Conservation (phyloP, 2,329 filamentous ascomycete species). For the Phialophora chinensis region DNA sequence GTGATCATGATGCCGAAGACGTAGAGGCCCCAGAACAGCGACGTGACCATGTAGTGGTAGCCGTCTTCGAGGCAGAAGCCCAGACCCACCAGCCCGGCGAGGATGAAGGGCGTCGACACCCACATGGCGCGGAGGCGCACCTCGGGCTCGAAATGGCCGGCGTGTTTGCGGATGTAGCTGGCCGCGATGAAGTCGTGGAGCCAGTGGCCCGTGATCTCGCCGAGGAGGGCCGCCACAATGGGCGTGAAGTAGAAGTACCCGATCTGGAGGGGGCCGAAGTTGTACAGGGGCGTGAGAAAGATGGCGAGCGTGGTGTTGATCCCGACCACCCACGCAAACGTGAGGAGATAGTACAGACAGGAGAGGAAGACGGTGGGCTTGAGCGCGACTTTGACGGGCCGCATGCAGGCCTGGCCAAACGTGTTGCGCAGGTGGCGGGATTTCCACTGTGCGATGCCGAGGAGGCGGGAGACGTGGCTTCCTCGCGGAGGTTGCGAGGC, state of each 20-base stretch:
- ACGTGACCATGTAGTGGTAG: slow-evolving; percentile 61
- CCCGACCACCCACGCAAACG: slow-evolving; percentile 53
- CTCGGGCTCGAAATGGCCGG: slow-evolving; percentile 64
- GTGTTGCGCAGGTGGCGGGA: slow-evolving; percentile 43
- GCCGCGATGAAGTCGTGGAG: slow-evolving; percentile 59
- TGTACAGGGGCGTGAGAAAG: slow-evolving; percentile 58
- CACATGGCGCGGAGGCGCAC: slow-evolving; percentile 58
- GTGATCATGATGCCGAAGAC: slow-evolving; percentile 45
- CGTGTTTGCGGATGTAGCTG: slow-evolving; percentile 54
- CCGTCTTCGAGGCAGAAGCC: slow-evolving; percentile 58
- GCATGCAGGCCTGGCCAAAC: slow-evolving; percentile 45
- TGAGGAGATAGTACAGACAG: slow-evolving; percentile 49
- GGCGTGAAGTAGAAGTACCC: slow-evolving; percentile 66
- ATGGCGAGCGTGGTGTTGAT: slow-evolving; percentile 64
- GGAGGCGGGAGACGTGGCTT: slow-evolving; percentile 41
- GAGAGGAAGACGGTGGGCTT: slow-evolving; percentile 49
- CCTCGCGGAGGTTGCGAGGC: slow-evolving; percentile 37
- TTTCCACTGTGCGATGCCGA: slow-evolving; percentile 41
- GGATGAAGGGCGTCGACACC: slow-evolving; percentile 57
- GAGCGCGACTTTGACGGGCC: slow-evolving; percentile 46
- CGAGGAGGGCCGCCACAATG: slow-evolving; percentile 60
- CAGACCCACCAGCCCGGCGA: slow-evolving; percentile 58
- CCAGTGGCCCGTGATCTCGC: slow-evolving; percentile 62
- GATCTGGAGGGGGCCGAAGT: slow-evolving; percentile 58
- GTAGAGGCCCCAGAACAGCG: slow-evolving; percentile 60